Evolutionary conservation across 768 basidiomycete genomes (phyloP).

Genomic region (Lactarius akahatsu): DNA sequence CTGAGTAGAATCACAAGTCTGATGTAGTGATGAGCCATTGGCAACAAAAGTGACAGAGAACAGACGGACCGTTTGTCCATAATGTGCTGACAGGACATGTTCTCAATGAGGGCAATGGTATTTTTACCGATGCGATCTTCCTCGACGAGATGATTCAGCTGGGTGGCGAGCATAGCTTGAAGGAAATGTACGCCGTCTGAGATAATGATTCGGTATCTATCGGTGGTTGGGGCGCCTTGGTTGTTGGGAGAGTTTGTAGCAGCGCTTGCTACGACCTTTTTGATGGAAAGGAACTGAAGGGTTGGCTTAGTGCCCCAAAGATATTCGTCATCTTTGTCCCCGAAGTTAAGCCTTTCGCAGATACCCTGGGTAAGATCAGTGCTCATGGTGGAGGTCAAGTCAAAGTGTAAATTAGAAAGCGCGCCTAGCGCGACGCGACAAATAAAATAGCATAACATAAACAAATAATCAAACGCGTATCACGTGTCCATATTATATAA

Average conservation of each 20-base stretch:
- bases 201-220: slow-evolving; percentile 78
- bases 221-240: slow-evolving; percentile 33
- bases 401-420: slow-evolving; percentile 17
- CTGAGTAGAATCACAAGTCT: slow-evolving; percentile 83
- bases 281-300: slow-evolving; percentile 82
- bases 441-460: not conserved
- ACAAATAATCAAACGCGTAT: not conserved
- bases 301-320: slow-evolving; percentile 42
- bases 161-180: slow-evolving; percentile 94
- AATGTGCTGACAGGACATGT: slow-evolving; percentile 78
- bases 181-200: slow-evolving; percentile 86
- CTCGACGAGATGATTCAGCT: slow-evolving; percentile 75
- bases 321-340: slow-evolving; percentile 24
- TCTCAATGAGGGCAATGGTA: slow-evolving; percentile 66
- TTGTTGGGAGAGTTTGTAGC: slow-evolving; percentile 31
- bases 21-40: slow-evolving; percentile 13
- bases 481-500: slow-evolving; percentile 8
- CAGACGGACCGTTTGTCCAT: slow-evolving; percentile 74
- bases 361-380: slow-evolving; percentile 24
- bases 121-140: slow-evolving; percentile 61
- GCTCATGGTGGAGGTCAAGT: not conserved
- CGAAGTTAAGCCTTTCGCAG: slow-evolving; percentile 24
- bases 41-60: slow-evolving; percentile 12
- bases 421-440: slow-evolving; percentile 24
- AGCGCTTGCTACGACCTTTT: slow-evolving; percentile 56